Percentiles rank a stretch among this genome's conserved stretches.
Conservation (phyloP, 1,284 basidiomycete genomes). For the Austroboletus olivaceoglutinosus region DNA sequence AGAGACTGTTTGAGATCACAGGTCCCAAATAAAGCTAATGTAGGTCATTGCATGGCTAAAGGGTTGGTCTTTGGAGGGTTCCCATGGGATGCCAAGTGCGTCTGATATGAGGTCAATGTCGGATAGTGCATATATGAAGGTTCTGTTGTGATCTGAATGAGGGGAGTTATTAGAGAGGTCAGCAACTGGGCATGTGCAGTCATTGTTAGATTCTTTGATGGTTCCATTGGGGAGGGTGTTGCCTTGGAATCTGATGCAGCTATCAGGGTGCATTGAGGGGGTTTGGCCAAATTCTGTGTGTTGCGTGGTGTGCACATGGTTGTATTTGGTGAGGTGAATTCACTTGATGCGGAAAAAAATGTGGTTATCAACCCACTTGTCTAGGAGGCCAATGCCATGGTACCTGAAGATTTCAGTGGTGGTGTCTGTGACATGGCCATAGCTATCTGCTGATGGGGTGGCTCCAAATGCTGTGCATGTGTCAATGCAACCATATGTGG, state of each 20-base stretch:
- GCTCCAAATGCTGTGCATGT: slow-evolving; percentile 21
- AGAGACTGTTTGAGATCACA: accelerated
- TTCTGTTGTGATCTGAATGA: accelerated
- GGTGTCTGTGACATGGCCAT: slow-evolving; percentile 36
- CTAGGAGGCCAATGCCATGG: not conserved
- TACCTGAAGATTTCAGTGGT: not conserved
- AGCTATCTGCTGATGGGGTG: slow-evolving; percentile 30
- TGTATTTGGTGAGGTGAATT: not conserved
- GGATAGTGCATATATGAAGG: not conserved
- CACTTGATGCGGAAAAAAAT: not conserved
- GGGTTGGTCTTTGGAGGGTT: slow-evolving; percentile 14
- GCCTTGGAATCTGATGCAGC: too few species aligned
- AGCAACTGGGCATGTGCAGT: too few species aligned
- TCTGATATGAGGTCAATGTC: slow-evolving; percentile 15
- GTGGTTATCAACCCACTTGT: not conserved
- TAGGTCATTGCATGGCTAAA: slow-evolving; percentile 7
- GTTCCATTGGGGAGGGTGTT: too few species aligned
- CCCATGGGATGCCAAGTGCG: slow-evolving; percentile 33
- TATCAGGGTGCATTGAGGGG: too few species aligned
- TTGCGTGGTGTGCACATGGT: too few species aligned
- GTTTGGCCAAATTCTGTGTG: too few species aligned
- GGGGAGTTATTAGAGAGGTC: too few species aligned
- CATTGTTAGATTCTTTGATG: too few species aligned
- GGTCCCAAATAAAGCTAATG: slow-evolving; percentile 25
- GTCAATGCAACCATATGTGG: not conserved